phyloP scores from a whole-genome alignment of 1,284 basidiomycete species.

The Pterula multifida region DNA sequence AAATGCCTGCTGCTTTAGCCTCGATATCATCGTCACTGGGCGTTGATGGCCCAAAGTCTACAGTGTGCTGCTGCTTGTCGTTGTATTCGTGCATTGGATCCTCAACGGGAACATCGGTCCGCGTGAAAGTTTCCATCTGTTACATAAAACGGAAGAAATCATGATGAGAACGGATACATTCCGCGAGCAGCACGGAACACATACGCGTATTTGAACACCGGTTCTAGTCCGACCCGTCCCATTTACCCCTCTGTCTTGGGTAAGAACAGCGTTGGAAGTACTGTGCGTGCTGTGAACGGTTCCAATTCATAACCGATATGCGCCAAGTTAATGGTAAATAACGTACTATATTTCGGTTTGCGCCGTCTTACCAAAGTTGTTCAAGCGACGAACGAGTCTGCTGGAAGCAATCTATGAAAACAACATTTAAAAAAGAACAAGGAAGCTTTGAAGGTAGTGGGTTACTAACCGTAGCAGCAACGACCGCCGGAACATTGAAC shows the following conservation, averaged over 20 bases:
- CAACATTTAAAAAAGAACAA: too few relatives aligned
- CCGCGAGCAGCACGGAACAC: not conserved
- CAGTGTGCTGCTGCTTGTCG: not conserved
- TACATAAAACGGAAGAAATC: not conserved
- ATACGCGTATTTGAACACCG: not conserved
- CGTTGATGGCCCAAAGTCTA: not conserved
- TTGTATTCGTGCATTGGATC: not conserved
- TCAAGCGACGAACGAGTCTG: not conserved
- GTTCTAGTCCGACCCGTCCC: not conserved
- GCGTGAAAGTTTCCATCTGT: conserved; percentile 1
- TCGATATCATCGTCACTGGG: not conserved
- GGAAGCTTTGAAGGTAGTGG: too few relatives aligned
- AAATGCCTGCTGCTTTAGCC: not conserved
- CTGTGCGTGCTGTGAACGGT: not conserved
- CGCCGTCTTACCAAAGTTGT: not conserved
- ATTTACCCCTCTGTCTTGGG: not conserved
- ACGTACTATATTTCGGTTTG: not conserved
- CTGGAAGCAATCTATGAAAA: not conserved
- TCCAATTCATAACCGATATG: not conserved
- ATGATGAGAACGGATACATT: not conserved
- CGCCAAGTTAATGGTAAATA: not conserved
- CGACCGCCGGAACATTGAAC: conserved; percentile 62
- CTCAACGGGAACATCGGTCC: not conserved
- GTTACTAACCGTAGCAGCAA: conserved; percentile 33
- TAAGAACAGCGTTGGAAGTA: not conserved